Evolutionary conservation across 2,329 filamentous ascomycete species (phyloP), one percentile per base, ranked within the genome.

Genomic region (Alternaria viburni): DNA sequence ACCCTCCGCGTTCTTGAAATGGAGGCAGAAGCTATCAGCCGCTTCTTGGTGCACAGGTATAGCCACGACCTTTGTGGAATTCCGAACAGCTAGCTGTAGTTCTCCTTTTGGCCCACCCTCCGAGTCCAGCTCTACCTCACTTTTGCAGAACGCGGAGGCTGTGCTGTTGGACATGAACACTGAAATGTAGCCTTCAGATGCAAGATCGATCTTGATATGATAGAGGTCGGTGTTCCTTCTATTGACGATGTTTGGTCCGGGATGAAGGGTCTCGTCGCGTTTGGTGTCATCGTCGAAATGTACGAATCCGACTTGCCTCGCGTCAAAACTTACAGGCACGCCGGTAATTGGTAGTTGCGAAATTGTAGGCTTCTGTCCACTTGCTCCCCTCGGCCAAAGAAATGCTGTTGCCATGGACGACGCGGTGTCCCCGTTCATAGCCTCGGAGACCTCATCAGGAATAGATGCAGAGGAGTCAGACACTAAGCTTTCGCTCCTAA

Each of bases 131-230:
- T 49, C 26, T 23, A n/a, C 11, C 12, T 51, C 30, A 5, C 8
- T 13, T 15, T 57, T 25, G 23, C 64, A 66, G 54, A 66, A 63
- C 9, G 9, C 2, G 2, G 26, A 36, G 4, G 57, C 44, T 6
- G 43, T 51, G 5, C 5, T 55, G 11, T 57, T 52, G 4, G 57
- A 8, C 21, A 64, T 55, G n/a, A 50, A 66, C 1, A 66, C 17
- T 1, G 57, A 59, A 4, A 63, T 43, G 19, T 63, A 64, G 12
- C 61, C 64, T 52, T 55, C 54, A 15, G 46, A 21, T 12, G 15
- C 46, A 6, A 66, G 47, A 1, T 17, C 19, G 3, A 61, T n/a
- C n/a, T 28, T 59, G 3, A 64, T 44, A 12, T 54, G 36, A 15
- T 59, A 63, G 15, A 66, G 54, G 15, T 55, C 46, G 1, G 12